phyloP scores from a whole-genome alignment of 1,284 basidiomycete genomes.

The Boletus sp. region DNA sequence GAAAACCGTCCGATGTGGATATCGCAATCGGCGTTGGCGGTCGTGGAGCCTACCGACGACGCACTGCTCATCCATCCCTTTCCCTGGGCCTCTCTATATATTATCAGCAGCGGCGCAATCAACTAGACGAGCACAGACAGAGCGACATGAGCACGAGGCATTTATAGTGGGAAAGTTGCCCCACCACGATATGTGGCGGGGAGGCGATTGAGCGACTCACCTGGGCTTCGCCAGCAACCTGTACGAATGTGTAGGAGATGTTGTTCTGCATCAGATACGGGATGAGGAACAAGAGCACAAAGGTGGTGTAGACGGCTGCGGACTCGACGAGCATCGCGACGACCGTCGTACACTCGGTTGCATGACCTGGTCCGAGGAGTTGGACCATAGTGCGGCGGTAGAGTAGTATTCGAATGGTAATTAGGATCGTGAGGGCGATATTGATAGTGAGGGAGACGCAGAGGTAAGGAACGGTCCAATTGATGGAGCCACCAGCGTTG shows the following conservation, averaged over 20 bases:
- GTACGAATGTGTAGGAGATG: constrained; percentile 26
- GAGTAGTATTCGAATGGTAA: constrained; percentile 20
- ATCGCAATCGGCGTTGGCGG: constrained; percentile 2
- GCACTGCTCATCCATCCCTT: constrained; percentile 29
- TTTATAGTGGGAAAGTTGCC: not conserved
- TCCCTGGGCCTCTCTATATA: constrained; percentile 29
- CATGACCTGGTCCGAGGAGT: constrained; percentile 23
- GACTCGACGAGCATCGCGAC: constrained; percentile 29
- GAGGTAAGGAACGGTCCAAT: constrained; percentile 31
- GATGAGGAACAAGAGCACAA: constrained; percentile 27
- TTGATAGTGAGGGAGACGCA: constrained; percentile 25
- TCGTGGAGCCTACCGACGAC: constrained; percentile 5
- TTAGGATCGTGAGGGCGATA: constrained; percentile 20
- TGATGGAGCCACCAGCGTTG: constrained; percentile 12
- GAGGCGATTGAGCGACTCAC: constrained; percentile 11
- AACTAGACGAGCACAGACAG: constrained; percentile 13
- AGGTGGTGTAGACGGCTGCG: constrained; percentile 26
- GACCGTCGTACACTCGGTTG: constrained; percentile 24
- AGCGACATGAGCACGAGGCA: constrained; percentile 3
- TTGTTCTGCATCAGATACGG: constrained; percentile 16
- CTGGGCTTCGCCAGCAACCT: constrained; percentile 28
- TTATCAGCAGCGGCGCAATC: constrained; percentile 28
- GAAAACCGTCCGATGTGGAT: constrained; percentile 23
- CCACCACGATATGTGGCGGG: not conserved
- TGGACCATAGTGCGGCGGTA: constrained; percentile 18